Conservation (phyloP, 257 asterid genomes). For the Avicennia marina region DNA sequence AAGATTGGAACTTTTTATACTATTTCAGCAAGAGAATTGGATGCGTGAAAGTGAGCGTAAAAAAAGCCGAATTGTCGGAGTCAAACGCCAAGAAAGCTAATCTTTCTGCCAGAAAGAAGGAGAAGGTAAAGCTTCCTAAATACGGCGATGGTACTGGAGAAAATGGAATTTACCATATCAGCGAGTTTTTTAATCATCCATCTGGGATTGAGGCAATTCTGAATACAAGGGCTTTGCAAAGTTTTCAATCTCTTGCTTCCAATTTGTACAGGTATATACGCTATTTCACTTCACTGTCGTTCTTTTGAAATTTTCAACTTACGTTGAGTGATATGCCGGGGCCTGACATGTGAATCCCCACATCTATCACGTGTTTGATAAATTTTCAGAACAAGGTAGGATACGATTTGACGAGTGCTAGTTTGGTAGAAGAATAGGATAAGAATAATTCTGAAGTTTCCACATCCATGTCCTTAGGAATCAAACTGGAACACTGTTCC, state of each 20-base stretch:
- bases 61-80: slow-evolving; percentile 37
- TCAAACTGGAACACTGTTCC: not conserved
- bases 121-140: slow-evolving; percentile 57
- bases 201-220: slow-evolving; percentile 76
- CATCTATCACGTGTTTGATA: slow-evolving; percentile 15
- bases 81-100: slow-evolving; percentile 60
- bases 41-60: slow-evolving; percentile 25
- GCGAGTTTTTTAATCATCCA: slow-evolving; percentile 69
- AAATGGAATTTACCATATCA: slow-evolving; percentile 29
- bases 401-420: not conserved
- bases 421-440: not conserved
- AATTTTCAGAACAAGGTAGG: slow-evolving; percentile 9
- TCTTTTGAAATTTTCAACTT: not conserved
- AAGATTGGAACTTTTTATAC: slow-evolving; percentile 3
- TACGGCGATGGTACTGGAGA: slow-evolving; percentile 32
- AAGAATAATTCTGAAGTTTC: not conserved
- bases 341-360: not conserved
- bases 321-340: not conserved
- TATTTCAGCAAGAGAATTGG: slow-evolving; percentile 38
- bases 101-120: slow-evolving; percentile 63
- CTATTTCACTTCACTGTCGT: not conserved
- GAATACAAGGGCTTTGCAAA: slow-evolving; percentile 71
- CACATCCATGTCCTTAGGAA: not conserved
- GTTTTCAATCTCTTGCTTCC: slow-evolving; percentile 59
- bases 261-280: slow-evolving; percentile 56